A percentile compares a stretch with the other conserved stretches of the same genome.
These are phyloP conservation scores for Psilocybe subaeruginosa DNA, from an alignment of 768 basidiomycete genomes.

Conservation along the genomic window DNA sequence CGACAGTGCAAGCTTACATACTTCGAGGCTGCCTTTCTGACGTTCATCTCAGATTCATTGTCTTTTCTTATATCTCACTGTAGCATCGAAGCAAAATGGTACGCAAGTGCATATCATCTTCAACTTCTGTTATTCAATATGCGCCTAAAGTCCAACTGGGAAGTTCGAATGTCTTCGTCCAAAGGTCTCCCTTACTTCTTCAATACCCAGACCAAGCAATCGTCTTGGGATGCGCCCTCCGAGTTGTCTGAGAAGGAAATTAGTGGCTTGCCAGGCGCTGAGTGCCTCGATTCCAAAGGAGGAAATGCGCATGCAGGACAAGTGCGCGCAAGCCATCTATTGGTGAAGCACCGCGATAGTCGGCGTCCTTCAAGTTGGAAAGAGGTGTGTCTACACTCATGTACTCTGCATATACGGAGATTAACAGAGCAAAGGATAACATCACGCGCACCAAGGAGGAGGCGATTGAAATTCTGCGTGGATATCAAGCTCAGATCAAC, in stretches of 20 bases:
- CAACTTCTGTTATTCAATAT: background rate
- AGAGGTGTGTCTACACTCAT: conserved; percentile 52
- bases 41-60: background rate
- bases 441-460: conserved; percentile 90
- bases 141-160: conserved; percentile 53
- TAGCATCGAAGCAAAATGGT: conserved; percentile 10
- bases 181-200: conserved; percentile 86
- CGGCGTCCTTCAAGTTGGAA: conserved; percentile 84
- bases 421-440: conserved; percentile 45
- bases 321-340: conserved; percentile 92
- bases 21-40: background rate
- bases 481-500: conserved; percentile 64
- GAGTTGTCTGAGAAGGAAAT: conserved; percentile 66
- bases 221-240: conserved; percentile 79
- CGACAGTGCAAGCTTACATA: background rate
- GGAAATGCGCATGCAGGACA: conserved; percentile 40
- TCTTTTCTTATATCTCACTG: background rate
- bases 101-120: background rate
- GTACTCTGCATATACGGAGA: background rate
- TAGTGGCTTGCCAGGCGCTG: conserved; percentile 66
- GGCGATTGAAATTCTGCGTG: conserved; percentile 78
- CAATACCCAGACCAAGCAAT: conserved; percentile 70
- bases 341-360: conserved; percentile 89
- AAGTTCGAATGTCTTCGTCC: conserved; percentile 85
- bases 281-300: conserved; percentile 37